Conservation (phyloP, 495 filamentous ascomycete species). For the Thozetella sp. region DNA sequence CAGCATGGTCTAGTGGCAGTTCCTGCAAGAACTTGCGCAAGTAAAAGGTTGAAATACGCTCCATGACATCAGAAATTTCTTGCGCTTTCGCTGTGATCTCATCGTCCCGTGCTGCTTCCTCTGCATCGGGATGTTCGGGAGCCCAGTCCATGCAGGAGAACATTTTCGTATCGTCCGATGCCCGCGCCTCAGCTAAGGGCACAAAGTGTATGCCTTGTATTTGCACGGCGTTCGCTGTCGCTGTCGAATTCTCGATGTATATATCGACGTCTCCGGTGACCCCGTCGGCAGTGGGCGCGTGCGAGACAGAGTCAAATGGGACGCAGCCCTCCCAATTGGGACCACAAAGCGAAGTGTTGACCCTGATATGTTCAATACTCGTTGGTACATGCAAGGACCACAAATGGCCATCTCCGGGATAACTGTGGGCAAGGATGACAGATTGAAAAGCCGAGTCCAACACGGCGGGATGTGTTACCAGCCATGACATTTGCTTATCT, state of each 20-base stretch:
- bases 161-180: conserved; percentile 4
- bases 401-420: conserved; percentile 17
- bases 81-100: background rate
- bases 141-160: conserved; percentile 8
- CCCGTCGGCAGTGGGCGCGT: background rate
- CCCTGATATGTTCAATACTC: conserved; percentile 18
- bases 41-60: conserved; percentile 14
- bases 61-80: background rate
- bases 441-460: conserved; percentile 45
- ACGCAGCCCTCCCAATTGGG: background rate
- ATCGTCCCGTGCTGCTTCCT: background rate
- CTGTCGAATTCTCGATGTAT: background rate
- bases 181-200: background rate
- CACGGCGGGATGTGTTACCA: conserved; percentile 35
- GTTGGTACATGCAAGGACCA: conserved; percentile 28
- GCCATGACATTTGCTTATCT: background rate
- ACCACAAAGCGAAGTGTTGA: conserved; percentile 20
- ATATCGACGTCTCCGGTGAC: conserved; percentile 26
- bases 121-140: background rate
- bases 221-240: conserved; percentile 23
- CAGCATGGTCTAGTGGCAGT: conserved; percentile 9
- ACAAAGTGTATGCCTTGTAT: conserved; percentile 16
- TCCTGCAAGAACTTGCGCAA: conserved; percentile 16
- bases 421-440: conserved; percentile 38
- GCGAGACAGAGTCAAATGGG: background rate